A percentile compares a stretch with the other conserved stretches of the same genome.
Conservation (phyloP, 2,329 filamentous ascomycete species). For the Venturia carpophila region DNA sequence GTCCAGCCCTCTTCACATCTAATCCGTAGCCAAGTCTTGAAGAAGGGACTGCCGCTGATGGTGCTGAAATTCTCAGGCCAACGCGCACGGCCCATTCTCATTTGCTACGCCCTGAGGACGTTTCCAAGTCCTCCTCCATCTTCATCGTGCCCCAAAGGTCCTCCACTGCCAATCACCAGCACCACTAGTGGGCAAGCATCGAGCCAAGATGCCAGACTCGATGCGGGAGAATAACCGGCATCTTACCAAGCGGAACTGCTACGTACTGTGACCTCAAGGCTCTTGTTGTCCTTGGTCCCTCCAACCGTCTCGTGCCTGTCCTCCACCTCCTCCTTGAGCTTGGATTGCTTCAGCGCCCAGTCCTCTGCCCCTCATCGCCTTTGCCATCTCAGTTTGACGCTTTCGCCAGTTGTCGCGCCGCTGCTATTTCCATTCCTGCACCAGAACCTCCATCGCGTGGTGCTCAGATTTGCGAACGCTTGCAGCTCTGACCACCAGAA, state of each 20-base stretch:
- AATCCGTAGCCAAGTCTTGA: too few relatives aligned
- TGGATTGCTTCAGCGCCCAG: neutral
- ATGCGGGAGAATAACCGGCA: conserved; percentile 7
- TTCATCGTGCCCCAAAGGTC: neutral
- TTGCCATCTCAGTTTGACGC: neutral
- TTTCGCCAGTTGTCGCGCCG: neutral
- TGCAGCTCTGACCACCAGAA: conserved; percentile 5
- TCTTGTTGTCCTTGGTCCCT: neutral
- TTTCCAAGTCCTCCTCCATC: neutral
- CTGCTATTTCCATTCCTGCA: conserved; percentile 4
- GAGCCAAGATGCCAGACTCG: neutral
- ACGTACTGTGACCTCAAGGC: neutral
- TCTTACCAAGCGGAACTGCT: conserved; percentile 2
- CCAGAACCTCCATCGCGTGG: too few relatives aligned
- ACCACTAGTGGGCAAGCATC: conserved; percentile 1
- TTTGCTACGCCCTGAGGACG: too few relatives aligned
- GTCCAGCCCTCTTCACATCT: too few relatives aligned
- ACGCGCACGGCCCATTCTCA: too few relatives aligned
- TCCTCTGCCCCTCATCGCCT: neutral
- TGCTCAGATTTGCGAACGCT: conserved; percentile 1
- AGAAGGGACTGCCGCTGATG: too few relatives aligned
- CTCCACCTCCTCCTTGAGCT: conserved; percentile 2
- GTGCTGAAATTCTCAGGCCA: too few relatives aligned
- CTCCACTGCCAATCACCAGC: neutral
- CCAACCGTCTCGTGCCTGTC: conserved; percentile 6